A percentile compares a stretch with the other conserved stretches of the same genome.
Evolutionary conservation across 2,329 filamentous ascomycete genomes (phyloP).

Genomic region (Hysterium pulicare): DNA sequence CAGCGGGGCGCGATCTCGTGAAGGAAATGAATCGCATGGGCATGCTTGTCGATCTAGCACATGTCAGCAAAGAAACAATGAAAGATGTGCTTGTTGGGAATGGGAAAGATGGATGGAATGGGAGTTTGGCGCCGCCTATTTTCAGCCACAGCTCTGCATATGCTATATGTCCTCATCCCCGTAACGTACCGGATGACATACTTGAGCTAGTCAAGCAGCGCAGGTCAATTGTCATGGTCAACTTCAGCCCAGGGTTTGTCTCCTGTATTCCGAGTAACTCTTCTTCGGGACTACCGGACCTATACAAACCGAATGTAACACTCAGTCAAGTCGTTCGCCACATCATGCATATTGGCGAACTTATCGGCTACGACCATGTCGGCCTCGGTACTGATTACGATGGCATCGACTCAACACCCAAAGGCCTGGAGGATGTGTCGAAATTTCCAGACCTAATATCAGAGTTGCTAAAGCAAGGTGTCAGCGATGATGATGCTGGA

Average conservation of each 20-base stretch:
- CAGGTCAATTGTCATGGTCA: constrained; percentile 83
- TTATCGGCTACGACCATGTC: constrained; percentile 84
- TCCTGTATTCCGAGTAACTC: constrained; percentile 63
- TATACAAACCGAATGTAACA: constrained; percentile 66
- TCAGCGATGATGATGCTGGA: constrained; percentile 68
- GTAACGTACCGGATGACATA: constrained; percentile 85
- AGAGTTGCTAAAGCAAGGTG: constrained; percentile 68
- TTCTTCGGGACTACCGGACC: constrained; percentile 64
- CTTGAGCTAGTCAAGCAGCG: constrained; percentile 70
- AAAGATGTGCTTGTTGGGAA: constrained; percentile 68
- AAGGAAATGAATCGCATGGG: constrained; percentile 91
- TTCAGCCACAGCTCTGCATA: constrained; percentile 86
- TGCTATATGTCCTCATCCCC: constrained; percentile 77
- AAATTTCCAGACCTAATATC: constrained; percentile 77
- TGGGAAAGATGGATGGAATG: constrained; percentile 55
- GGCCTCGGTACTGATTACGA: constrained; percentile 90
- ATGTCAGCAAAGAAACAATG: constrained; percentile 79
- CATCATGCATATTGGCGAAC: constrained; percentile 74
- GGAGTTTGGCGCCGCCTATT: constrained; percentile 77
- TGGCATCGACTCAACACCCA: constrained; percentile 64
- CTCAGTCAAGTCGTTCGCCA: constrained; percentile 75
- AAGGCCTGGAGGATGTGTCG: constrained; percentile 78
- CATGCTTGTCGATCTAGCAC: constrained; percentile 88
- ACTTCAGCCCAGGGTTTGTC: constrained; percentile 80
- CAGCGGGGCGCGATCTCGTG: constrained; percentile 65